A percentile compares a stretch with the other conserved stretches of the same genome.
These are phyloP conservation scores for Aspergillus carlsbadensis DNA, from an alignment of 495 filamentous ascomycete genomes.

Conservation along the genomic window DNA sequence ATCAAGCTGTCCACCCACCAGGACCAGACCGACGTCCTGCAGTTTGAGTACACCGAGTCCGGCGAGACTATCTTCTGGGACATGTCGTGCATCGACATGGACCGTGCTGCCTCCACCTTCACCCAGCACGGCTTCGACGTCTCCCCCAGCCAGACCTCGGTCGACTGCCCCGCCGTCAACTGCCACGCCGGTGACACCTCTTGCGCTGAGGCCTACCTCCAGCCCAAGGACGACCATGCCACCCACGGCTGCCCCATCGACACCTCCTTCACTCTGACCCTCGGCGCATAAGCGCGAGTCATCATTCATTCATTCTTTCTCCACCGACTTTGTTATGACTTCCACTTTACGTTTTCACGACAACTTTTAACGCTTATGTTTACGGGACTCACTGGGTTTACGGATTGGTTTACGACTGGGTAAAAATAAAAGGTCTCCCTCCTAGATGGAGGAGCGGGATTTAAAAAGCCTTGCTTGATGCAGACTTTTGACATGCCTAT, in stretches of 20 bases:
- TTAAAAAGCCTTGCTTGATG: slow-evolving; percentile 2
- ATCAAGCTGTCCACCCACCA: slow-evolving; percentile 45
- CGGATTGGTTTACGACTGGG: neutral
- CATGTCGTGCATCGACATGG: slow-evolving; percentile 47
- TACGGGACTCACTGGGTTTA: neutral
- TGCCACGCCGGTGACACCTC: slow-evolving; percentile 37
- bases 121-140: slow-evolving; percentile 43
- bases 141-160: slow-evolving; percentile 24
- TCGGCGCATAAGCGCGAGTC: slow-evolving; percentile 31
- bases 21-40: slow-evolving; percentile 39
- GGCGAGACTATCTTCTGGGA: slow-evolving; percentile 45
- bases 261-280: slow-evolving; percentile 37
- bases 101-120: slow-evolving; percentile 33
- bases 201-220: slow-evolving; percentile 43
- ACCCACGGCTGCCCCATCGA: slow-evolving; percentile 47
- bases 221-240: slow-evolving; percentile 43
- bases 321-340: neutral
- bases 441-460: neutral
- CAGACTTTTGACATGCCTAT: neutral
- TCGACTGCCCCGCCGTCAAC: slow-evolving; percentile 36
- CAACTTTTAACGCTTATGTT: slow-evolving; percentile 1
- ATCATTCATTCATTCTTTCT: slow-evolving; percentile 1
- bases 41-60: slow-evolving; percentile 47
- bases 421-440: neutral
- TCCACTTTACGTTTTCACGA: slow-evolving; percentile 8